phyloP scores from a whole-genome alignment of 1,284 basidiomycete genomes.

The Trichosporon sp. region DNA sequence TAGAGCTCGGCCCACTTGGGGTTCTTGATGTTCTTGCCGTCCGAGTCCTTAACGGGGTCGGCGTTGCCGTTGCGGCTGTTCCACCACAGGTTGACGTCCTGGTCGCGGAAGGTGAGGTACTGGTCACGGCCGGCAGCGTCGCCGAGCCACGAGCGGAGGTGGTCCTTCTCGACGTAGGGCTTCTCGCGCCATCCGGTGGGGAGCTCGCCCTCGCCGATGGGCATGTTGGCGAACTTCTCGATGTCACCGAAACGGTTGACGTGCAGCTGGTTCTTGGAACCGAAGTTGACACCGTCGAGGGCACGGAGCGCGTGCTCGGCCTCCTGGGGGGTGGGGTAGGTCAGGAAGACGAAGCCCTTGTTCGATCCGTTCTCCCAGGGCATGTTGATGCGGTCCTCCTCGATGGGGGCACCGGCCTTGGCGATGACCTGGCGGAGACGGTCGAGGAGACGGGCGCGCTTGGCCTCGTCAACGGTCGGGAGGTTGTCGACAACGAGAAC shows the following conservation, averaged over 20 bases:
- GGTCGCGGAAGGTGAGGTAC: conserved; percentile 87
- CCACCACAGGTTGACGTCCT: conserved; percentile 90
- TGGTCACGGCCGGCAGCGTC: conserved; percentile 92
- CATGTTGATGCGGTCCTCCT: conserved; percentile 69
- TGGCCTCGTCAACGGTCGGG: conserved; percentile 76
- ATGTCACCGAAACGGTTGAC: conserved; percentile 92
- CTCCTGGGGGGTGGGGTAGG: conserved; percentile 75
- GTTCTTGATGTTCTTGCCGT: conserved; percentile 54
- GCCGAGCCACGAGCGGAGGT: conserved; percentile 90
- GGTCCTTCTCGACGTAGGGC: conserved; percentile 77
- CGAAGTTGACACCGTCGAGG: conserved; percentile 82
- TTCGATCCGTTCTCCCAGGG: conserved; percentile 77
- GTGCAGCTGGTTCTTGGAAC: conserved; percentile 76
- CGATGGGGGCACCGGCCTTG: conserved; percentile 71
- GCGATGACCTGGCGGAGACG: conserved; percentile 79
- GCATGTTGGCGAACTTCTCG: conserved; percentile 73
- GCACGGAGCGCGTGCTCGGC: conserved; percentile 73
- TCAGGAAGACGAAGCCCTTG: conserved; percentile 88
- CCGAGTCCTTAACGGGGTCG: conserved; percentile 60
- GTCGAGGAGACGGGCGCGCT: conserved; percentile 68
- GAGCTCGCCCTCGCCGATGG: conserved; percentile 73
- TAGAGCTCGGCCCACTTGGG: conserved; percentile 93
- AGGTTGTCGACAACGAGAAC: conserved; percentile 80
- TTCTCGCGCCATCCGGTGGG: conserved; percentile 62
- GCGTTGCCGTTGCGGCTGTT: conserved; percentile 85